Evolutionary conservation across 1,284 basidiomycete genomes (phyloP).

Genomic region (Vanrija sp.): DNA sequence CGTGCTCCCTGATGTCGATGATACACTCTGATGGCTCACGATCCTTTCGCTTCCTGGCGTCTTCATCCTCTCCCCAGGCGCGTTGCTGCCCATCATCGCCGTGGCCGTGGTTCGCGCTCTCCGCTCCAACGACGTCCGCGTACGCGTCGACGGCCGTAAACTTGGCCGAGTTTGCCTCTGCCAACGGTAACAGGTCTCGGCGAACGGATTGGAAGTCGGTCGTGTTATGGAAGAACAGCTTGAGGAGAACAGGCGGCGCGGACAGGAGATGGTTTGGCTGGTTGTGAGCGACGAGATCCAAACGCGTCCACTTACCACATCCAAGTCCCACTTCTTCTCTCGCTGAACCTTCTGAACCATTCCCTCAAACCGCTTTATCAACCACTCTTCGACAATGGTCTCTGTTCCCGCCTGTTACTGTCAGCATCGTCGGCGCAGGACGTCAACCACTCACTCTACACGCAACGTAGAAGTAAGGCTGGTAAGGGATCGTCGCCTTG

Average conservation of each 20-base stretch:
- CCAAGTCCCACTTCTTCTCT: slow-evolving; percentile 87
- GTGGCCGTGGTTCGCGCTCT: slow-evolving; percentile 55
- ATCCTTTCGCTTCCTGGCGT: slow-evolving; percentile 54
- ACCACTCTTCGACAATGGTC: slow-evolving; percentile 90
- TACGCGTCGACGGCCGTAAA: slow-evolving; percentile 95
- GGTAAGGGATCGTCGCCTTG: slow-evolving; percentile 87
- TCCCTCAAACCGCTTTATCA: slow-evolving; percentile 89
- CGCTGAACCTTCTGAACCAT: slow-evolving; percentile 72
- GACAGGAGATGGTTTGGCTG: slow-evolving; percentile 93
- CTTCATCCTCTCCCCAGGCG: slow-evolving; percentile 58
- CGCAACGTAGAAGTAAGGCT: slow-evolving; percentile 91
- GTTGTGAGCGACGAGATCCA: neutral
- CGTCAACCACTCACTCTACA: slow-evolving; percentile 64
- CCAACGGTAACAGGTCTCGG: slow-evolving; percentile 83
- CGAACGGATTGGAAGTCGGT: slow-evolving; percentile 84
- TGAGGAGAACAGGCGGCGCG: slow-evolving; percentile 79
- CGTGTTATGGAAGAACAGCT: slow-evolving; percentile 88
- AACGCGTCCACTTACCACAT: slow-evolving; percentile 53
- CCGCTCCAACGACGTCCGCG: slow-evolving; percentile 89
- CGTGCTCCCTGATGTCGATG: slow-evolving; percentile 92
- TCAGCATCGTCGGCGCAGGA: neutral
- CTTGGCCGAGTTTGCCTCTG: slow-evolving; percentile 85
- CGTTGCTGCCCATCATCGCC: slow-evolving; percentile 49
- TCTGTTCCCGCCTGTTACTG: slow-evolving; percentile 72
- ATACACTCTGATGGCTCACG: slow-evolving; percentile 84